Base-by-base conservation (phyloP, 495 filamentous ascomycete genomes). In the Viridothelium virens region DNA sequence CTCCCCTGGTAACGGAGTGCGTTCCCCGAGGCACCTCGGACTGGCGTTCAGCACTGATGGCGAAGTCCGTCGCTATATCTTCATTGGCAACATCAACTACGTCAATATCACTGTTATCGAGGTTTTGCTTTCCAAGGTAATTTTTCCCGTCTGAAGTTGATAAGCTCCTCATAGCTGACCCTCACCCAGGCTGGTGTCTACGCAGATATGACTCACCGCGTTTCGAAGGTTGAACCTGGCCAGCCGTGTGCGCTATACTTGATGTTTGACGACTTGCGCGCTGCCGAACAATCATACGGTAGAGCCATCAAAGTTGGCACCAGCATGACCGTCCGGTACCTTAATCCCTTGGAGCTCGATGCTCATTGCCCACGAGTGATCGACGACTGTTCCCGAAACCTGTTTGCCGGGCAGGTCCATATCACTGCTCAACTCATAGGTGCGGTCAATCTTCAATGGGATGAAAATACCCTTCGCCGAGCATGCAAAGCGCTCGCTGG, bases 201-300 rank as follows among this genome's bases (percentile, higher is more conserved):
- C n/a, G 4, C 37, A 10, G 62, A 41, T 7, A 44, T 44, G 16
- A 33, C 41, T 38, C 10, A 63, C 36, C 62, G 38, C 41, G 62
- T 48, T n/a, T 63, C 44, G 5, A 63, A 63, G 41, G 25, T 25
- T 25, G 25, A 25, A 25, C 11, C 25, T 33, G 33, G 33, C 3
- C 38, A 41, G 11, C 18, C 39, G 2, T 56, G 33, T 41, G 46
- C 34, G 14, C 59, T 65, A 18, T 61, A 50, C 67, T 65, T 63
- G 62, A 38, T 39, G 63, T 73, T 71, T 65, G 67, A 73, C 36
- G 69, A 73, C 44, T 33, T 71, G 34, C 46, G 65, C 18, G 67
- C 68, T 48, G 56, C 71, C 31, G 34, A 36, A 10, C 16, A 37
- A 11, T 38, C 66, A 1, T 6, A 61, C 9, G 33, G 41, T 16